Evolutionary conservation across 2,329 filamentous ascomycete genomes (phyloP).

Genomic region (Dichotomopilus funicola): DNA sequence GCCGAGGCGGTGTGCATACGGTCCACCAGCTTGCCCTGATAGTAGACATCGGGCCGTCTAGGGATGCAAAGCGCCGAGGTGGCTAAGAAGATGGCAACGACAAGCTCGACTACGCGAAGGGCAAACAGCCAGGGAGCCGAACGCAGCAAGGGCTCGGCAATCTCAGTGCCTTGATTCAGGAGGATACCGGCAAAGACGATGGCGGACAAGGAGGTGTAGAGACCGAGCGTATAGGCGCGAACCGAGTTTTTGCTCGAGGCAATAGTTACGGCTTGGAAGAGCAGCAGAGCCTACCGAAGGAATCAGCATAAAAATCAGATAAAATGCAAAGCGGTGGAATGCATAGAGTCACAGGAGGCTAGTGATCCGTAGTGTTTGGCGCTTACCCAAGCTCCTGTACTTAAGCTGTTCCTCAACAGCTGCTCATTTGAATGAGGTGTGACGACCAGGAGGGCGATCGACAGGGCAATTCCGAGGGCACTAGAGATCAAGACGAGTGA

Average conservation of each 20-base stretch:
- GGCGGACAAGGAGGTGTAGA: conserved; percentile 44
- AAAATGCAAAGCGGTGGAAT: too few species aligned
- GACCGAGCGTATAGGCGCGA: conserved; percentile 46
- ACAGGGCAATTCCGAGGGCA: conserved; percentile 45
- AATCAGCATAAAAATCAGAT: conserved; percentile 9
- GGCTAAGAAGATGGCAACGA: conserved; percentile 38
- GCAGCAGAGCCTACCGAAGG: conserved; percentile 39
- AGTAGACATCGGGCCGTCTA: conserved; percentile 61
- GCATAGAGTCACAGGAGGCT: too few species aligned
- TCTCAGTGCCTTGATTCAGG: conserved; percentile 39
- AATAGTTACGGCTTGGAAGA: conserved; percentile 46
- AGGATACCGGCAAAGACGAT: conserved; percentile 38
- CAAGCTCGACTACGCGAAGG: conserved; percentile 44
- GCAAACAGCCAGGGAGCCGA: conserved; percentile 32
- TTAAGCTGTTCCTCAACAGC: conserved; percentile 53
- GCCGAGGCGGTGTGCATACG: conserved; percentile 54
- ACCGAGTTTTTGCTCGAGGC: conserved; percentile 45
- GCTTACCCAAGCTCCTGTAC: conserved; percentile 56
- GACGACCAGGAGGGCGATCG: conserved; percentile 51
- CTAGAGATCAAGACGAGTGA: conserved; percentile 48
- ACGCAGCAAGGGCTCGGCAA: conserved; percentile 32
- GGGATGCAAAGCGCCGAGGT: conserved; percentile 51
- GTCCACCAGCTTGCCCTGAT: conserved; percentile 55
- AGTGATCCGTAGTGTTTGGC: conserved; percentile 8
- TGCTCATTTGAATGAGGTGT: conserved; percentile 37